A percentile compares a stretch with the other conserved stretches of the same genome.
Evolutionary conservation across 2,329 filamentous ascomycete genomes (phyloP).

Genomic region (Colletotrichum sp.): DNA sequence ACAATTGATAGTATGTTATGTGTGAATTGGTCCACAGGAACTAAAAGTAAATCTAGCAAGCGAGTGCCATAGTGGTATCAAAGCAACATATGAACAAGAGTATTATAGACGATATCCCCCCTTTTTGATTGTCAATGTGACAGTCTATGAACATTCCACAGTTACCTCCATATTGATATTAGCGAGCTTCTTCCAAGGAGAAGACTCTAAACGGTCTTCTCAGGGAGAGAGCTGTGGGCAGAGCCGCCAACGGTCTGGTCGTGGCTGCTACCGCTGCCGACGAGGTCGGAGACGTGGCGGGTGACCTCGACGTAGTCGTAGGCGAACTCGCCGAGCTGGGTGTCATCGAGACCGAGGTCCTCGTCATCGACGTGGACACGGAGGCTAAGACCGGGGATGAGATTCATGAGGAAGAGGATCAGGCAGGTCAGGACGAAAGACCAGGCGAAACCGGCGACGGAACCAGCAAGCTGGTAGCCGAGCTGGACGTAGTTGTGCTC

Average conservation of each 20-base stretch:
- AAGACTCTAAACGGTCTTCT: slow-evolving; percentile 16
- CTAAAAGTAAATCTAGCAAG: slow-evolving; percentile 10
- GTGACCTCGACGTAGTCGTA: slow-evolving; percentile 81
- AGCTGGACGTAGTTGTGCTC: slow-evolving; percentile 74
- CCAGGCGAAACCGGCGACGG: slow-evolving; percentile 68
- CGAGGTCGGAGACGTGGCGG: slow-evolving; percentile 62
- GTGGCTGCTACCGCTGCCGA: slow-evolving; percentile 5
- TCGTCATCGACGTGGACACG: slow-evolving; percentile 72
- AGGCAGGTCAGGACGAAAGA: slow-evolving; percentile 71
- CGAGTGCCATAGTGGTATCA: slow-evolving; percentile 12
- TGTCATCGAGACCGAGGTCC: slow-evolving; percentile 73
- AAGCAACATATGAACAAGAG: slow-evolving; percentile 12
- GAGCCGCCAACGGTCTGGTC: slow-evolving; percentile 7
- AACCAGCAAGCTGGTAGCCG: slow-evolving; percentile 74
- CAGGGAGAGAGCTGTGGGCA: slow-evolving; percentile 20
- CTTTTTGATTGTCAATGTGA: not conserved
- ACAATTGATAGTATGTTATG: not conserved
- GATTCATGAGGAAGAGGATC: slow-evolving; percentile 74
- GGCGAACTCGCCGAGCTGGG: slow-evolving; percentile 81
- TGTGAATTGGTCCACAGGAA: not conserved
- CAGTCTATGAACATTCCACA: not conserved
- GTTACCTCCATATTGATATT: not conserved
- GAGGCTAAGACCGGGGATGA: slow-evolving; percentile 72
- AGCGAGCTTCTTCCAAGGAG: not conserved
- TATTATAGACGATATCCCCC: slow-evolving; percentile 2